A percentile compares a stretch with the other conserved stretches of the same genome.
Evolutionary conservation across 306 rosid genomes (phyloP).

Genomic region (Casuarina equisetifolia): DNA sequence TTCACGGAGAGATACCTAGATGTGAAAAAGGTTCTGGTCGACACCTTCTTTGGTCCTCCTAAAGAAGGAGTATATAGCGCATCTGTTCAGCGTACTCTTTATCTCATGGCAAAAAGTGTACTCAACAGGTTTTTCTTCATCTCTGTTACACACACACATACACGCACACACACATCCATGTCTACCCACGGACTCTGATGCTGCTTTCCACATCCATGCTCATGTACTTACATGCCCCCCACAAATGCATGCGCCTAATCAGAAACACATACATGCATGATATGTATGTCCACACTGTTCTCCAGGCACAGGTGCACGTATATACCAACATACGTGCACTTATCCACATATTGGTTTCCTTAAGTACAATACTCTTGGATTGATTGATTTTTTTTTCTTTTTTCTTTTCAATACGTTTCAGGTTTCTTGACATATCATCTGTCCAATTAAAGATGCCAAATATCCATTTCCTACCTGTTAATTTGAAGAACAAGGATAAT

Average conservation of each 20-base stretch:
- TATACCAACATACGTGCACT: background rate
- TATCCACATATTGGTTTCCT: background rate
- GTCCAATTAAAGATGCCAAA: conserved; percentile 92
- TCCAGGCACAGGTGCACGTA: background rate
- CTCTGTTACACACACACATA: background rate
- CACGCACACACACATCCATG: background rate
- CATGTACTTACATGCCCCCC: too few relatives aligned
- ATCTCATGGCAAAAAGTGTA: conserved; percentile 74
- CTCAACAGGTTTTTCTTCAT: conserved; percentile 62
- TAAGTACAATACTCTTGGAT: background rate
- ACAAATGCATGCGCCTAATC: background rate
- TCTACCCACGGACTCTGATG: background rate
- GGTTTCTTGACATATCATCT: conserved; percentile 67
- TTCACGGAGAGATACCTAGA: conserved; percentile 63
- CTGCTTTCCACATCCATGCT: background rate
- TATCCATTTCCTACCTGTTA: conserved; percentile 90
- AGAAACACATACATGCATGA: background rate
- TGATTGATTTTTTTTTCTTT: conserved; percentile 16
- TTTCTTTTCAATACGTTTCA: conserved; percentile 33
- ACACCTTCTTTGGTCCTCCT: conserved; percentile 80
- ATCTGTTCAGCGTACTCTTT: conserved; percentile 91
- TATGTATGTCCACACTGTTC: background rate
- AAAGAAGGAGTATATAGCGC: conserved; percentile 82
- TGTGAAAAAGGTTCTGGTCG: conserved; percentile 60
- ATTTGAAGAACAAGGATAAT: conserved; percentile 63